Conservation (phyloP, 2,329 filamentous ascomycete species). For the Aquanectria penicillioides region DNA sequence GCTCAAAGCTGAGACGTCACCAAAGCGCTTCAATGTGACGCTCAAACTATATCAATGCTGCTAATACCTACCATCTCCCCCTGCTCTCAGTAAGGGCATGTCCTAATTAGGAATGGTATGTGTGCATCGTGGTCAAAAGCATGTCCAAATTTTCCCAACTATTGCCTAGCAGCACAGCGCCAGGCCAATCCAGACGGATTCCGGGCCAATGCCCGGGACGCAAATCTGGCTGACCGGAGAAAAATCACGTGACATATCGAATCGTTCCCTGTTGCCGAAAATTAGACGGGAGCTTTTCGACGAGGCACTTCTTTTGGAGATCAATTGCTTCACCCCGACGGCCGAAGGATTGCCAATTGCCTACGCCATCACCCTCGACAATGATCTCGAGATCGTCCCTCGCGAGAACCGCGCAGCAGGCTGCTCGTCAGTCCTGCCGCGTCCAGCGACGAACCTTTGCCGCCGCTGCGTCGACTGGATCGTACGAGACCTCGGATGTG, state of each 20-base stretch:
- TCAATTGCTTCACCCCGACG: slow-evolving; percentile 53
- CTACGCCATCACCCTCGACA: slow-evolving; percentile 65
- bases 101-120: neutral
- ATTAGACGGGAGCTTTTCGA: slow-evolving; percentile 56
- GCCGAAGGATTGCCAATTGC: slow-evolving; percentile 61
- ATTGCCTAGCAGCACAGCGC: slow-evolving; percentile 15
- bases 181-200: slow-evolving; percentile 28
- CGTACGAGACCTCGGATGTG: slow-evolving; percentile 88
- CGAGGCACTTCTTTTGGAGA: slow-evolving; percentile 55
- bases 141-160: neutral
- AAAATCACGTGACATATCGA: slow-evolving; percentile 48
- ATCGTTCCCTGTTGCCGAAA: slow-evolving; percentile 50
- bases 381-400: slow-evolving; percentile 72
- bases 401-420: slow-evolving; percentile 67
- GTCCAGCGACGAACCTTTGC: slow-evolving; percentile 67
- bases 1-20: too few relatives aligned
- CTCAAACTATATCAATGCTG: too few relatives aligned
- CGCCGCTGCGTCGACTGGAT: slow-evolving; percentile 73
- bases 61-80: too few relatives aligned
- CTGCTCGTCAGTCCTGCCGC: slow-evolving; percentile 66
- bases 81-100: too few relatives aligned
- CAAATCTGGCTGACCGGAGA: slow-evolving; percentile 42
- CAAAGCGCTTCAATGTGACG: too few relatives aligned
- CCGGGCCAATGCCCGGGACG: slow-evolving; percentile 40
- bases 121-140: neutral